These are phyloP conservation scores for Populus hybrid DNA, from an alignment of 441 rosid genomes.

Conservation along the genomic window DNA sequence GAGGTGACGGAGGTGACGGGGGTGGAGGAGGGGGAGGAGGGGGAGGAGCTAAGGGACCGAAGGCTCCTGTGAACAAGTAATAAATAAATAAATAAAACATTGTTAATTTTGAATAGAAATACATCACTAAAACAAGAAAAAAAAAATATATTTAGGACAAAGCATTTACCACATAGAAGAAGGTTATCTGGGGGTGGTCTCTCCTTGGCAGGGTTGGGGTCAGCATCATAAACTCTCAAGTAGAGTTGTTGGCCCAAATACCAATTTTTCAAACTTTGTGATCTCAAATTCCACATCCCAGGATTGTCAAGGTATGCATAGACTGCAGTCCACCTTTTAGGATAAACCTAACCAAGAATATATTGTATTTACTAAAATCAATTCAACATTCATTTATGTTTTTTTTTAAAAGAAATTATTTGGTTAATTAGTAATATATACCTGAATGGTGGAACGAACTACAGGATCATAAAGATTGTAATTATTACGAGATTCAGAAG, in stretches of 20 bases:
- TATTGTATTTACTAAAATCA: conserved; percentile 29
- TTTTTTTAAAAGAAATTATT: background rate
- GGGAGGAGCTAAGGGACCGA: conserved; percentile 14
- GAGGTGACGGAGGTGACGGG: conserved; percentile 25
- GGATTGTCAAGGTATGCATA: conserved; percentile 68
- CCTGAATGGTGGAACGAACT: conserved; percentile 61
- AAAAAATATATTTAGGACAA: background rate
- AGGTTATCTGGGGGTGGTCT: conserved; percentile 53
- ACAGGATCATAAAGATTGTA: conserved; percentile 61
- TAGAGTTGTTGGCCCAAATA: conserved; percentile 76
- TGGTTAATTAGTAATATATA: background rate
- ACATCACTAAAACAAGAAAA: background rate
- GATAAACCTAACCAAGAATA: conserved; percentile 52
- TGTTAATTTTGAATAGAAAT: background rate
- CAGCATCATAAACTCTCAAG: conserved; percentile 60
- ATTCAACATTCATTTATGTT: conserved; percentile 62
- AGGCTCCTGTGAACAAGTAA: conserved; percentile 27
- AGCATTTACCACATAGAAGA: conserved; percentile 45
- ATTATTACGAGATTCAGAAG: conserved; percentile 24
- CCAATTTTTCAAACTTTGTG: conserved; percentile 61
- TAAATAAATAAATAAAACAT: background rate
- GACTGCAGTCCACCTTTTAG: conserved; percentile 54
- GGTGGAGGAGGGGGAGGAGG: conserved; percentile 18
- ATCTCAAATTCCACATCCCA: conserved; percentile 87
- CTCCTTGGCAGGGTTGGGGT: conserved; percentile 59